Conservation (phyloP, 768 basidiomycete species). For the Mycena galopus region DNA sequence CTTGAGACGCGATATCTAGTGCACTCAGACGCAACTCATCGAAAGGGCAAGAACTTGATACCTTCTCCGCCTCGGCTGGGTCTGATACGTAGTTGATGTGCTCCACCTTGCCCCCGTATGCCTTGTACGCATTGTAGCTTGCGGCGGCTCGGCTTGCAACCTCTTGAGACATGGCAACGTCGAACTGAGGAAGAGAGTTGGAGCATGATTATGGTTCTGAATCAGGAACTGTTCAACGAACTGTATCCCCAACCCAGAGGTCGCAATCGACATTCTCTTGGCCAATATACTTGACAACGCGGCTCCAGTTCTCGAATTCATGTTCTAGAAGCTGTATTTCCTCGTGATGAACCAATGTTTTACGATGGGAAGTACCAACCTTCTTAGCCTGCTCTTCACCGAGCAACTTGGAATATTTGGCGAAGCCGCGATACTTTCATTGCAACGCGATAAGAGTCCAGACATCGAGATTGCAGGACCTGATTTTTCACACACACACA, state of each 20-base stretch:
- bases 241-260: too few relatives aligned
- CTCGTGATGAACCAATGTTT: neutral
- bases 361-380: neutral
- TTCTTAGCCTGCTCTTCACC: constrained; percentile 45
- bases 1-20: constrained; percentile 46
- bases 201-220: too few relatives aligned
- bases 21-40: constrained; percentile 8
- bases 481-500: too few relatives aligned
- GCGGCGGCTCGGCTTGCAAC: constrained; percentile 15
- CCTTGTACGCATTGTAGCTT: constrained; percentile 31
- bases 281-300: constrained; percentile 29
- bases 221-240: neutral
- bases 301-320: constrained; percentile 33
- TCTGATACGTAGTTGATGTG: constrained; percentile 37
- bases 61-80: constrained; percentile 35
- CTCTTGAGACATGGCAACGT: constrained; percentile 34
- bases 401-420: constrained; percentile 49
- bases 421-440: constrained; percentile 59
- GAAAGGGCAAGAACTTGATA: neutral
- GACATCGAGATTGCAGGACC: neutral
- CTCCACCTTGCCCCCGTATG: constrained; percentile 37
- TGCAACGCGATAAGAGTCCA: too few relatives aligned
- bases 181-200: constrained; percentile 3
- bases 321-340: constrained; percentile 31
- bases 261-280: constrained; percentile 38